Conservation (phyloP, 2,329 filamentous ascomycete species). For the Neopestalotiopsis clavispora region DNA sequence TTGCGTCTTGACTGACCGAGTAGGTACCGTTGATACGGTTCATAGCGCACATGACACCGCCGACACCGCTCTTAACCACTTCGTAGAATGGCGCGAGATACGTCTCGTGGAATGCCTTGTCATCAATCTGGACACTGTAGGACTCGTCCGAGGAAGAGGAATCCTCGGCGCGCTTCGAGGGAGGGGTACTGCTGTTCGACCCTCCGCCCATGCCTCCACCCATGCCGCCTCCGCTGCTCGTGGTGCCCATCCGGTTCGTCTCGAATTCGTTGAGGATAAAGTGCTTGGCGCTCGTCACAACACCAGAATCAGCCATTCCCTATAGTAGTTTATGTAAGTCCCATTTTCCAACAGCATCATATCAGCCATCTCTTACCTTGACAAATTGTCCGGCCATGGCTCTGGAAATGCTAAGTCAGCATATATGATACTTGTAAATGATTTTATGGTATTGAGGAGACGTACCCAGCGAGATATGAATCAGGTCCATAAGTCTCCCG, state of each 20-base stretch:
- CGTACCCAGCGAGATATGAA: not conserved
- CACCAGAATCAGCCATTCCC: not conserved
- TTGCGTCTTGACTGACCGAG: not conserved
- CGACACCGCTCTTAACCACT: not conserved
- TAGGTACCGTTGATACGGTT: slow-evolving; percentile 3
- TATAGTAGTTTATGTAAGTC: not conserved
- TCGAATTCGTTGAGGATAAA: slow-evolving; percentile 6
- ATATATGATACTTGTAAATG: too few species aligned
- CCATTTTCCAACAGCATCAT: not conserved
- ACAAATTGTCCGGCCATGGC: not conserved
- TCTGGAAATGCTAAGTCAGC: not conserved
- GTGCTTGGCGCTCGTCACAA: not conserved
- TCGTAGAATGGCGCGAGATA: slow-evolving; percentile 3
- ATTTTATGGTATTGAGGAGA: too few species aligned
- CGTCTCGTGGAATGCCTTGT: slow-evolving; percentile 6
- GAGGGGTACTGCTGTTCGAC: not conserved
- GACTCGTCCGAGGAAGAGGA: slow-evolving; percentile 49
- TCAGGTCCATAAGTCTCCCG: not conserved
- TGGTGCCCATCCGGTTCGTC: slow-evolving; percentile 54
- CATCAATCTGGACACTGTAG: not conserved
- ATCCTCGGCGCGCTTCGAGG: not conserved
- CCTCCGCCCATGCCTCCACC: not conserved
- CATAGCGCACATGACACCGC: slow-evolving; percentile 8
- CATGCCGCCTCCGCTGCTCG: not conserved
- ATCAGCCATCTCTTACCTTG: not conserved